phyloP scores from a whole-genome alignment of 148 eudicot species.

The Rhododendron williamsianum region DNA sequence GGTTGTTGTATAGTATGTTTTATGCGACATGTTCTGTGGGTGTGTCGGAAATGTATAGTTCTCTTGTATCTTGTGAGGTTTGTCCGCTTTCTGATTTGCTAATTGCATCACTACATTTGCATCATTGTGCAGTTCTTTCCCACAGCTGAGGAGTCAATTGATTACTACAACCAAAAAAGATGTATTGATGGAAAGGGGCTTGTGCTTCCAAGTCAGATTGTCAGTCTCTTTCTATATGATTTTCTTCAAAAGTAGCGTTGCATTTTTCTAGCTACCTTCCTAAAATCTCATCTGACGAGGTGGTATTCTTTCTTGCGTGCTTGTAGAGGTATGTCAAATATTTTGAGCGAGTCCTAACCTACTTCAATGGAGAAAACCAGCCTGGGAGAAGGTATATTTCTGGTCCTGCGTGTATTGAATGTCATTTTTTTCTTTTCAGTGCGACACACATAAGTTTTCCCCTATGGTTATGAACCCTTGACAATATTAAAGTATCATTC shows the following conservation, averaged over 20 bases:
- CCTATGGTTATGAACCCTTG: not conserved
- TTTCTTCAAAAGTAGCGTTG: not conserved
- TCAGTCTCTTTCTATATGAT: conserved; percentile 28
- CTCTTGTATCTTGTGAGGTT: not conserved
- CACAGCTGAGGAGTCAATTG: conserved; percentile 97
- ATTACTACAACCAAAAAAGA: conserved; percentile 91
- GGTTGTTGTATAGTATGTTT: conserved; percentile 2
- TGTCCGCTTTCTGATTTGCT: not conserved
- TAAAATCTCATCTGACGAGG: not conserved
- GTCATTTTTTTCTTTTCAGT: not conserved
- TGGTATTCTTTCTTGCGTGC: conserved; percentile 1
- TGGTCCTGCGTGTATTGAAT: not conserved
- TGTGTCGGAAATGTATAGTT: not conserved
- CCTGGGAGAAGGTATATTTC: conserved; percentile 84
- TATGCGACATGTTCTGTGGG: not conserved
- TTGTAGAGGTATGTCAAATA: conserved; percentile 91
- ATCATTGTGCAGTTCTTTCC: conserved; percentile 74
- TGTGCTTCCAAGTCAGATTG: conserved; percentile 99
- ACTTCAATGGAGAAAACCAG: conserved; percentile 90
- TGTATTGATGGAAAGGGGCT: conserved; percentile 92
- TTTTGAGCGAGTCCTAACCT: conserved; percentile 73
- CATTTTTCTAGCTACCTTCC: conserved; percentile 7
- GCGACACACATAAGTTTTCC: not conserved
- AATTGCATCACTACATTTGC: conserved; percentile 16
- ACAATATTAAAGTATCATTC: not conserved